Conservation (phyloP, 1,284 basidiomycete genomes). For the Coniferiporia sulphurascens region DNA sequence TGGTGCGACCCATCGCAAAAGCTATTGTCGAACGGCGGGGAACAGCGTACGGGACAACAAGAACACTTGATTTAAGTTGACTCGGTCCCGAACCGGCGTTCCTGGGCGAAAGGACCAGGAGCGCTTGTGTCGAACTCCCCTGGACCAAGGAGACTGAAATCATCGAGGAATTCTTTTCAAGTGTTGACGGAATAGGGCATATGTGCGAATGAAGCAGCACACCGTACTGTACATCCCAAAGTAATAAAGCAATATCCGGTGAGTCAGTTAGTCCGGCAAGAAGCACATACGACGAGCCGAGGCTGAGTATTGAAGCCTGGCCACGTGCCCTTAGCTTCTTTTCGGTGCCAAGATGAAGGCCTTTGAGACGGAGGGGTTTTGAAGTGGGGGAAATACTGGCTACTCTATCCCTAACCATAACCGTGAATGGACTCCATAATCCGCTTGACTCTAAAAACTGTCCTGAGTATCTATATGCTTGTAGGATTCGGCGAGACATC, state of each 20-base stretch:
- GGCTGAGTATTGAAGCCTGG: conserved; percentile 43
- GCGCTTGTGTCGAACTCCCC: conserved; percentile 41
- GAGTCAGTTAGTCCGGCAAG: conserved; percentile 43
- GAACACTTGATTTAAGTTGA: conserved; percentile 42
- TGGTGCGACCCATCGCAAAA: conserved; percentile 51
- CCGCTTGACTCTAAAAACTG: conserved; percentile 4
- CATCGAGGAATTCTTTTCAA: conserved; percentile 34
- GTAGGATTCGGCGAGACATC: conserved; percentile 19
- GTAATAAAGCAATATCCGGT: conserved; percentile 47
- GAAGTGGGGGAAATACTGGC: conserved; percentile 13
- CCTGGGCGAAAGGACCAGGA: conserved; percentile 48
- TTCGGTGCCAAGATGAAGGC: conserved; percentile 27
- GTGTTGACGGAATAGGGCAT: conserved; percentile 47
- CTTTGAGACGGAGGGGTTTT: conserved; percentile 20
- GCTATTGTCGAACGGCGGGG: conserved; percentile 54
- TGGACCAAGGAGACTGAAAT: conserved; percentile 31
- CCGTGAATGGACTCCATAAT: conserved; percentile 8
- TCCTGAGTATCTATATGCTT: background rate
- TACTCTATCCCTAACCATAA: background rate
- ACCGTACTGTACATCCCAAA: conserved; percentile 72
- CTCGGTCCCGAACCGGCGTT: conserved; percentile 22
- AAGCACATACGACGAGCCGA: conserved; percentile 61
- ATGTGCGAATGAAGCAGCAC: conserved; percentile 55
- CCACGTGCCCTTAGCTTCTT: conserved; percentile 13
- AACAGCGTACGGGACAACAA: conserved; percentile 51